Evolutionary conservation across 140 eudicot species (phyloP).

Genomic region (Senecio squalidus): DNA sequence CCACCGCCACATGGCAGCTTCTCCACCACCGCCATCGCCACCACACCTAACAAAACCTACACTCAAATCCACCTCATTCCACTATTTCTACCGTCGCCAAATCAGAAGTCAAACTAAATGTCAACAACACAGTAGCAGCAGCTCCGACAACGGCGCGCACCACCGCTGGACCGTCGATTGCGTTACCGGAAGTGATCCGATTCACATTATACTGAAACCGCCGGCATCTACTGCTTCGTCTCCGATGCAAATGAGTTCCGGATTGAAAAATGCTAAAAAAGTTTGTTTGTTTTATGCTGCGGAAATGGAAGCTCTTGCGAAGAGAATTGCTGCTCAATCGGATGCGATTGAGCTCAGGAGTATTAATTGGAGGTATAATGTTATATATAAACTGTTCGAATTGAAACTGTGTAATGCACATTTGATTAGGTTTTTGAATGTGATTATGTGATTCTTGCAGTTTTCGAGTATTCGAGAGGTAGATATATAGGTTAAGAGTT

Average conservation of each 20-base stretch:
- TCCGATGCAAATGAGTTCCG: constrained; percentile 36
- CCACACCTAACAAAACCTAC: constrained; percentile 17
- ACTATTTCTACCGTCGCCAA: constrained; percentile 12
- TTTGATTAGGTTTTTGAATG: too few relatives aligned
- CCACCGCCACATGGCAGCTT: constrained; percentile 56
- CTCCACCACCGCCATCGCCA: constrained; percentile 44
- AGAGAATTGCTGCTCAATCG: constrained; percentile 70
- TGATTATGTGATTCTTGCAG: too few relatives aligned
- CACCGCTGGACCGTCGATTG: constrained; percentile 82
- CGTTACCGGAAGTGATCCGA: constrained; percentile 70
- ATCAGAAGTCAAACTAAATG: constrained; percentile 28
- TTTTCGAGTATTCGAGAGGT: too few relatives aligned
- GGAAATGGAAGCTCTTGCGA: constrained; percentile 81
- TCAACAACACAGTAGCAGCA: too few relatives aligned
- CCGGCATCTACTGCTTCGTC: constrained; percentile 32
- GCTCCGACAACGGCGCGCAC: constrained; percentile 36
- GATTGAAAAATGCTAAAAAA: constrained; percentile 53
- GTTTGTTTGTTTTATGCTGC: constrained; percentile 73
- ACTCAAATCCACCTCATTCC: constrained; percentile 17
- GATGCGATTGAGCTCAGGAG: constrained; percentile 91
- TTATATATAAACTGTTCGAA: background rate
- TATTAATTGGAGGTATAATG: constrained; percentile 73
- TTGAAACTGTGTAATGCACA: background rate
- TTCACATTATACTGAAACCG: constrained; percentile 80
- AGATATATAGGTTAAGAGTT: too few relatives aligned